Conservation (phyloP, 768 basidiomycete genomes). For the Phaeotremella fagi region DNA sequence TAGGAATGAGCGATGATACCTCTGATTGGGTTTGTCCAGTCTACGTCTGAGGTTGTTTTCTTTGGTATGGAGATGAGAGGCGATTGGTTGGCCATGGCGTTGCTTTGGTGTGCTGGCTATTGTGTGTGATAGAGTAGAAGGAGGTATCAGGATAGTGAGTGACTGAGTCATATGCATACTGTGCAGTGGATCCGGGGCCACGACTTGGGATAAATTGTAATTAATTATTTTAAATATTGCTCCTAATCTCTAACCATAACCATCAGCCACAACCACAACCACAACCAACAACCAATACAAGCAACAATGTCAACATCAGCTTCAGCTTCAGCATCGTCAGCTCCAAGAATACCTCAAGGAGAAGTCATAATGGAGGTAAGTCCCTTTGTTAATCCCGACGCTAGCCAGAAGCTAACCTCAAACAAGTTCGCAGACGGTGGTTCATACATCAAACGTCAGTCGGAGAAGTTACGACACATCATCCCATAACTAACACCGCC, state of each 20-base stretch:
- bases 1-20: conserved; percentile 84
- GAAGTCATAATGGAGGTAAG: conserved; percentile 44
- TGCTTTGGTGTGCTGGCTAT: too few species aligned
- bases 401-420: neutral
- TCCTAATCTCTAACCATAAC: neutral
- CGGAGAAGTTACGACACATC: too few species aligned
- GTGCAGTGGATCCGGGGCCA: neutral
- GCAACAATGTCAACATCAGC: conserved; percentile 14
- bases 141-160: neutral
- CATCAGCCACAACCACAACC: neutral
- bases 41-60: conserved; percentile 94
- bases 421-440: conserved; percentile 40
- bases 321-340: conserved; percentile 37
- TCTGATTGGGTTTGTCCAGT: conserved; percentile 86
- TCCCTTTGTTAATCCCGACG: neutral
- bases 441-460: conserved; percentile 38
- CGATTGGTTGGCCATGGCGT: conserved; percentile 45
- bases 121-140: neutral
- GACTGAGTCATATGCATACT: neutral
- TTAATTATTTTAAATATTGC: neutral
- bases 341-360: conserved; percentile 38
- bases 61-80: conserved; percentile 87
- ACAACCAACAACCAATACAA: neutral
- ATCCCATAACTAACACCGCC: neutral
- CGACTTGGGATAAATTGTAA: neutral